phyloP scores from a whole-genome alignment of 768 basidiomycete species.

The Rhizopogon roseolus region DNA sequence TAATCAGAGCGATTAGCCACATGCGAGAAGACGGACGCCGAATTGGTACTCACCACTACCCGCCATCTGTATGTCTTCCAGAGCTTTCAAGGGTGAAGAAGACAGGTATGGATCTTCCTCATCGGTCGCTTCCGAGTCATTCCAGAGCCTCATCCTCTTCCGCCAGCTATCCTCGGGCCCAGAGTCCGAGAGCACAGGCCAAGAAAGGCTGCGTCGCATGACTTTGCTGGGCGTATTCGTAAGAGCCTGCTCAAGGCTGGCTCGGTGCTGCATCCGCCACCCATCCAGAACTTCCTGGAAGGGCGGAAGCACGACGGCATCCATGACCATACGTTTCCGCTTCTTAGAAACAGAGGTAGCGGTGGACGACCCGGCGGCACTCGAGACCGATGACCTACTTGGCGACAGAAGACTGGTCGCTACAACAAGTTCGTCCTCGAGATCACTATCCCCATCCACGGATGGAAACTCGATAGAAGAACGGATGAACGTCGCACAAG shows the following conservation, averaged over 20 bases:
- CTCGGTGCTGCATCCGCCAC: conserved; percentile 14
- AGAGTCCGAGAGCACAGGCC: conserved; percentile 14
- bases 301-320: conserved; percentile 46
- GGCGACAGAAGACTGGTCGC: conserved; percentile 19
- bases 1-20: conserved; percentile 11
- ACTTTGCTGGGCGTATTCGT: conserved; percentile 3
- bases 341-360: conserved; percentile 29
- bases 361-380: neutral
- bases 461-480: conserved; percentile 27
- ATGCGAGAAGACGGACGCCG: neutral
- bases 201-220: conserved; percentile 23
- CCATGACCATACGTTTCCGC: conserved; percentile 46
- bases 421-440: conserved; percentile 27
- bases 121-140: conserved; percentile 8
- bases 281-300: conserved; percentile 23
- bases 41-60: conserved; percentile 25
- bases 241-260: conserved; percentile 11
- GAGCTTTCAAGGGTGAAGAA: conserved; percentile 10
- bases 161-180: conserved; percentile 4
- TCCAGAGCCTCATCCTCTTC: conserved; percentile 22
- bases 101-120: neutral
- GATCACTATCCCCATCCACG: conserved; percentile 13
- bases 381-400: neutral
- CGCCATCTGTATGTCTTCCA: conserved; percentile 27
- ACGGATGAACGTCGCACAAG: conserved; percentile 18